Evolutionary conservation across 148 eudicot genomes (phyloP).

Genomic region (Persicaria maculosa): DNA sequence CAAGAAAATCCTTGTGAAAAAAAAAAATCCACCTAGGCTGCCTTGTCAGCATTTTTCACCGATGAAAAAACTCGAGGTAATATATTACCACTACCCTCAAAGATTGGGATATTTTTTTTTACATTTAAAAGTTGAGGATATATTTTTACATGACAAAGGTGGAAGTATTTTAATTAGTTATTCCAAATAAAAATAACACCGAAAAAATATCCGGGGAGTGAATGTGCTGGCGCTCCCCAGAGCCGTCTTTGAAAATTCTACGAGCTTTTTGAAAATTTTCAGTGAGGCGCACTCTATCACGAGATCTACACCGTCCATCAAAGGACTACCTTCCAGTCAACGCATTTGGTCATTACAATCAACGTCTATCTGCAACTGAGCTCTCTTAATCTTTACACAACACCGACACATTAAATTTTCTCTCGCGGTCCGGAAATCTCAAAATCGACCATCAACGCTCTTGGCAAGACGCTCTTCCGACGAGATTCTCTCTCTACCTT

Average conservation of each 20-base stretch:
- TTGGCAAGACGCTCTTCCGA: neutral
- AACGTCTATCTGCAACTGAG: neutral
- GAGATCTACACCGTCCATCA: neutral
- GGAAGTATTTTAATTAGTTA: no score
- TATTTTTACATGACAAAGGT: no score
- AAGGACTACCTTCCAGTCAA: neutral
- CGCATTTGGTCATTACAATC: slow-evolving; percentile 4
- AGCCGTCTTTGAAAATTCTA: neutral
- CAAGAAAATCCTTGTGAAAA: no score
- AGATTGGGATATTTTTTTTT: no score
- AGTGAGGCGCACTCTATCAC: neutral
- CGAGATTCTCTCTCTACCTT: neutral
- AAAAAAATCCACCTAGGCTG: no score
- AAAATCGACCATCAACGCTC: slow-evolving; percentile 5
- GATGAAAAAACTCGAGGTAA: no score
- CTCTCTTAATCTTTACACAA: neutral
- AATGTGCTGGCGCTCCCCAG: no score
- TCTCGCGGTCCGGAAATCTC: neutral
- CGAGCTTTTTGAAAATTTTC: neutral
- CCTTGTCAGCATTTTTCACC: no score
- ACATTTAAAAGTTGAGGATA: no score
- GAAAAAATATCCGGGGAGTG: no score
- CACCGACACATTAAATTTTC: neutral
- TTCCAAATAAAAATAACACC: no score
- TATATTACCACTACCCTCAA: no score